Base-by-base conservation (phyloP, 805 yeast species). In the Yamadazyma phyllophila region DNA sequence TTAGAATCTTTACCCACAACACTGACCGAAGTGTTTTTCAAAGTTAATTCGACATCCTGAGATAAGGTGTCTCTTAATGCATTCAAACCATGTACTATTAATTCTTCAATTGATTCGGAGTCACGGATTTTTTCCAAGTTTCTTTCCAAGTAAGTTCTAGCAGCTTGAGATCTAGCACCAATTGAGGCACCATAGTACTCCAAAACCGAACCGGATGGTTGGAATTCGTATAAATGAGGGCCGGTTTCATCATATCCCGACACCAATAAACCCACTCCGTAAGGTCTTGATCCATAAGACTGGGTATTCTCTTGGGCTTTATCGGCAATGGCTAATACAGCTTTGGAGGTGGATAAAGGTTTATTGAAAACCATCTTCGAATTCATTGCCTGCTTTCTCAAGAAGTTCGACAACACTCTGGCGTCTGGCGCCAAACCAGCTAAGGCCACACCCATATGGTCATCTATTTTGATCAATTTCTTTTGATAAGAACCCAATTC, bases 401-500 rank as follows among this genome's bases (percentile, higher is more conserved):
- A 73, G 66, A 74, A 91, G 62, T 89, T 94, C 41, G 96, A 83
- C 56, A 94, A 76, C 32, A 94, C 96, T 55, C 99, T 78, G 17
- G 98, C 99, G 63, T 94, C 99, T 13, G 99, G 98, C 0, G 98
- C 97, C 59, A 94, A 80, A 8, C 99, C 99, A 1, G 99, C 97
- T 46, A 94, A 76, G 1, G 97, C 97, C 53, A 94, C 77, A 29
- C 98, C 99, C 77, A 94, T 69, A 64, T 94, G 98, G 50, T 84
- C 85, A 64, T 94, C 99, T 46, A 95, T 83, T 62, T 87, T 84
- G 63, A 92, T 85, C 58, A 94, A 77, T 65, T 94, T 94, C 76
- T 88, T 88, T 64, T 94, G 99, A 67, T 91, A 94, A 34, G 97
- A 89, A 20, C 99, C 97, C 53, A 94, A 76, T 64, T 94, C 98